These are phyloP conservation scores for Immersiella caudata DNA, from an alignment of 495 filamentous ascomycete species.

Conservation along the genomic window DNA sequence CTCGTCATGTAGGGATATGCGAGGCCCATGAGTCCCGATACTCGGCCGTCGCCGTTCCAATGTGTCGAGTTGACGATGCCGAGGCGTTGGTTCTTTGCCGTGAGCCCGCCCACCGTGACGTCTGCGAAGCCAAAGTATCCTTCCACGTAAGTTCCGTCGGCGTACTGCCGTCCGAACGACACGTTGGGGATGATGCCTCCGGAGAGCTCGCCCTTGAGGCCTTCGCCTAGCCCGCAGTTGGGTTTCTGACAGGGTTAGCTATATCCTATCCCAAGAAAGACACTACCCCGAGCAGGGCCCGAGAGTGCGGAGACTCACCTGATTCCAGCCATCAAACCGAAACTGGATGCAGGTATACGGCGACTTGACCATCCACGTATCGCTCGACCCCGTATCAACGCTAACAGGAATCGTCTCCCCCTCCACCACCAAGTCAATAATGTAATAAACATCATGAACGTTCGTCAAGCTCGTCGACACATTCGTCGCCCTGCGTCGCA, in stretches of 20 bases:
- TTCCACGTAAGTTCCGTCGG: slow-evolving; percentile 54
- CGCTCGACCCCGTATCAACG: slow-evolving; percentile 65
- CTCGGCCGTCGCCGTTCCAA: slow-evolving; percentile 52
- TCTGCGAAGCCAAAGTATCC: slow-evolving; percentile 59
- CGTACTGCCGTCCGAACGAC: slow-evolving; percentile 60
- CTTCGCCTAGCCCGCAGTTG: slow-evolving; percentile 53
- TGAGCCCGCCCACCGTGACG: slow-evolving; percentile 54
- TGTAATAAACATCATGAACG: slow-evolving; percentile 40
- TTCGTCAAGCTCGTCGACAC: slow-evolving; percentile 28
- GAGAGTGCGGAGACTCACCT: slow-evolving; percentile 14
- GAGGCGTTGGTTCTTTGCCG: slow-evolving; percentile 53
- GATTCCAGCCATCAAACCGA: slow-evolving; percentile 23
- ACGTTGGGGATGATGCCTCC: slow-evolving; percentile 46
- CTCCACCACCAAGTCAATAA: slow-evolving; percentile 44
- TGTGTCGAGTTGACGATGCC: slow-evolving; percentile 53
- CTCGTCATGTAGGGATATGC: slow-evolving; percentile 57
- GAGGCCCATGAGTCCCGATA: slow-evolving; percentile 61
- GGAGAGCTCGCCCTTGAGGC: slow-evolving; percentile 47
- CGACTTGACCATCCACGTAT: slow-evolving; percentile 59
- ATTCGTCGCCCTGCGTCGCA: slow-evolving; percentile 6
- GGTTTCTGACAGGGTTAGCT: slow-evolving; percentile 19
- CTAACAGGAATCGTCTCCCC: slow-evolving; percentile 51
- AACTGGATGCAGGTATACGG: slow-evolving; percentile 52
- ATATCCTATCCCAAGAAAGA: neutral
- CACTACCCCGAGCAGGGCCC: neutral